Percentiles rank a stretch among this genome's conserved stretches.
These are phyloP conservation scores for Claviceps monticola DNA, from an alignment of 2,329 filamentous ascomycete genomes.

Conservation along the genomic window DNA sequence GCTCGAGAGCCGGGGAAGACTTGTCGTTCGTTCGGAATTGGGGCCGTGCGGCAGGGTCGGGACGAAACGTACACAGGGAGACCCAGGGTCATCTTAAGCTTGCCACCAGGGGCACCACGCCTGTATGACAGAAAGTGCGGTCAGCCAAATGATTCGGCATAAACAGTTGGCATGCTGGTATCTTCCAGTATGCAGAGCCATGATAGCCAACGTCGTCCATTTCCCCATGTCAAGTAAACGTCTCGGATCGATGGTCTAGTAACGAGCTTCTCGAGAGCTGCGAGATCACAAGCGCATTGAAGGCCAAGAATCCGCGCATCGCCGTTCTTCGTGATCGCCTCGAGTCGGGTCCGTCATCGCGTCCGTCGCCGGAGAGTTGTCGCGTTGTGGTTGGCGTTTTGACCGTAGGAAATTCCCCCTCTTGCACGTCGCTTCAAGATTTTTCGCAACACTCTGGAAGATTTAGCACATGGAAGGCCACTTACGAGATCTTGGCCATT, in stretches of 20 bases:
- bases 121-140: slow-evolving; percentile 21
- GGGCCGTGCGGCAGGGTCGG: slow-evolving; percentile 1
- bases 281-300: neutral
- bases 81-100: slow-evolving; percentile 99
- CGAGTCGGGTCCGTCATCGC: neutral
- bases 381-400: neutral
- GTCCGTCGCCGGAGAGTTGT: neutral
- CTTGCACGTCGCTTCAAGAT: slow-evolving; percentile 8
- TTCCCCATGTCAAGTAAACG: neutral
- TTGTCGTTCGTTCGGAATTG: slow-evolving; percentile 1
- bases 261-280: neutral
- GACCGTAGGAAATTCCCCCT: slow-evolving; percentile 6
- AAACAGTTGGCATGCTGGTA: neutral
- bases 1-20: neutral
- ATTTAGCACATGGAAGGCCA: slow-evolving; percentile 15
- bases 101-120: slow-evolving; percentile 94
- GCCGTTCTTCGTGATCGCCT: slow-evolving; percentile 2
- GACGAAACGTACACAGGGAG: slow-evolving; percentile 76
- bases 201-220: slow-evolving; percentile 2
- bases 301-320: neutral
- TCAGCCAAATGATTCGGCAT: neutral
- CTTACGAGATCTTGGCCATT: slow-evolving; percentile 54
- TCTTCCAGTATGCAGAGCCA: neutral
- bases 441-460: slow-evolving; percentile 5
- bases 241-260: neutral